These are phyloP conservation scores for Porcisia deanei DNA, from an alignment of 208 protist genomes.

Conservation along the genomic window DNA sequence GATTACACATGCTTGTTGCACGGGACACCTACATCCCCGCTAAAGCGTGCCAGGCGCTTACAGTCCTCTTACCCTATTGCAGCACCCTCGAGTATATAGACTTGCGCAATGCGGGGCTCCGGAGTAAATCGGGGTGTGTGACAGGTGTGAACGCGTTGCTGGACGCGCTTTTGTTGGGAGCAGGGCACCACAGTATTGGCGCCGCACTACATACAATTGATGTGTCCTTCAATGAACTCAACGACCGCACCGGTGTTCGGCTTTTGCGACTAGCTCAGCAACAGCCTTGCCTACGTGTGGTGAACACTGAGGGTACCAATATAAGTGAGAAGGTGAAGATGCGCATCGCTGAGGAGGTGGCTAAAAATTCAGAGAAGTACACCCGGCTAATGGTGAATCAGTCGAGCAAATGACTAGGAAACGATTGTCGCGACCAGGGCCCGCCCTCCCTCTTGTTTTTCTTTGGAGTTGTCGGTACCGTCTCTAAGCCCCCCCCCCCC, in stretches of 20 bases:
- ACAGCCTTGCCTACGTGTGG: conserved; percentile 23
- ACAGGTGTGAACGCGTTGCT: conserved; percentile 29
- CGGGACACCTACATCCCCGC: conserved; percentile 31
- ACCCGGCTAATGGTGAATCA: background rate
- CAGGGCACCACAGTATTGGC: background rate
- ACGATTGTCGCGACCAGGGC: background rate
- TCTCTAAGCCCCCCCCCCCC: too few species aligned
- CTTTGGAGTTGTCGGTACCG: too few species aligned
- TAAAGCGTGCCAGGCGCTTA: conserved; percentile 37
- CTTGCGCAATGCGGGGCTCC: conserved; percentile 33
- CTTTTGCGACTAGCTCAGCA: conserved; percentile 31
- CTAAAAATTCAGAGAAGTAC: background rate
- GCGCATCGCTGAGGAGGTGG: conserved; percentile 1
- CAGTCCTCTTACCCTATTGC: conserved; percentile 42
- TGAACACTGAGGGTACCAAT: conserved; percentile 26
- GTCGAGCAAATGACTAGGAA: background rate
- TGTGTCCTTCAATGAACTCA: conserved; percentile 38
- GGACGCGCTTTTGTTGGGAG: conserved; percentile 5
- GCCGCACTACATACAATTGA: conserved; percentile 35
- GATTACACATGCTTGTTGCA: conserved; percentile 15
- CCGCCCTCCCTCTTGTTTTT: too few species aligned
- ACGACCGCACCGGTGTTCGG: conserved; percentile 33
- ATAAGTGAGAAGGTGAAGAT: conserved; percentile 25
- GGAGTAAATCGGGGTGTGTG: conserved; percentile 6
- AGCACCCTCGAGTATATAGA: conserved; percentile 27